Percentiles rank a stretch among this genome's conserved stretches.
Evolutionary conservation across 192 early-diverging fungal genomes (phyloP).

Genomic region (Umbelopsis isabellina): DNA sequence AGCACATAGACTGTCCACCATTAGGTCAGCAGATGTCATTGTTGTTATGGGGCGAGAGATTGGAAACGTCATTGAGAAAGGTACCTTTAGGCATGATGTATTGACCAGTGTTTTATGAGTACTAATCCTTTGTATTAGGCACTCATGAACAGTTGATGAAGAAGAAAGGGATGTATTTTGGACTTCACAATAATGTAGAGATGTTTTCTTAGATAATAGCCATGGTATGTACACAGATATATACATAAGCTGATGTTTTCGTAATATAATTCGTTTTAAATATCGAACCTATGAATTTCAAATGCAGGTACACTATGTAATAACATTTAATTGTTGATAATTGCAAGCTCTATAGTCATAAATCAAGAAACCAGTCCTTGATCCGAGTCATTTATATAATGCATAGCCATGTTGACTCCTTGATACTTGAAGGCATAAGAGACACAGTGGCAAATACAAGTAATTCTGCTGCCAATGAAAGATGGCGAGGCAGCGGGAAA

Average conservation of each 20-base stretch:
- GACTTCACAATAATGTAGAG: constrained; percentile 30
- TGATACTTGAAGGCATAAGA: no score
- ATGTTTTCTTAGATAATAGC: neutral
- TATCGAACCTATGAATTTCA: no score
- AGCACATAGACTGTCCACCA: constrained; percentile 83
- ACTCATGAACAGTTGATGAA: constrained; percentile 39
- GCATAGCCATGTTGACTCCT: no score
- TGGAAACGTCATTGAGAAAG: constrained; percentile 45
- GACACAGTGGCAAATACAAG: no score
- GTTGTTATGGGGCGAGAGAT: constrained; percentile 41
- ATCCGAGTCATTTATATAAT: no score
- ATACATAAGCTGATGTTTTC: no score
- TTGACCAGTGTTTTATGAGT: neutral
- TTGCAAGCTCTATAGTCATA: no score
- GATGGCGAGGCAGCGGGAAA: no score
- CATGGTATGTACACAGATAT: neutral
- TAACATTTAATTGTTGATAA: neutral
- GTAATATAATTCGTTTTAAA: no score
- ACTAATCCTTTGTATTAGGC: constrained; percentile 22
- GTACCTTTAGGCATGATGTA: constrained; percentile 22
- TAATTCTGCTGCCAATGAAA: no score
- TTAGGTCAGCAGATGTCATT: constrained; percentile 64
- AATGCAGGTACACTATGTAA: no score
- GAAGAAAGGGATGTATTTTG: constrained; percentile 33
- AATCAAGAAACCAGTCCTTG: no score